Evolutionary conservation across 805 yeast genomes (phyloP).

Genomic region (Candida lessepsii): DNA sequence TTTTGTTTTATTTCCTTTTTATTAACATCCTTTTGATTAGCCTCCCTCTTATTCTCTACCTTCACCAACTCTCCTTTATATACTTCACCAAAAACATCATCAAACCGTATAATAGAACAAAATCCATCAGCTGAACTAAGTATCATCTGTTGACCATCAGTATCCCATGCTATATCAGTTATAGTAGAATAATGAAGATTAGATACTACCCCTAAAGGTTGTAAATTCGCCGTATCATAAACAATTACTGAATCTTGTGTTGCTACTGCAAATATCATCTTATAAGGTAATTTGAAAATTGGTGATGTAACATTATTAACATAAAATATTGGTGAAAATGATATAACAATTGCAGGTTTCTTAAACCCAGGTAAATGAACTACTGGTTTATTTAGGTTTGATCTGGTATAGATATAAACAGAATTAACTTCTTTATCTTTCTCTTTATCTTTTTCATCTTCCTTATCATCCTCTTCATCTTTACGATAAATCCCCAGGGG

Average conservation of each 20-base stretch:
- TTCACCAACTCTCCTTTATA: conserved; percentile 1
- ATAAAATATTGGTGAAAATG: conserved; percentile 72
- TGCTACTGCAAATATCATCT: conserved; percentile 88
- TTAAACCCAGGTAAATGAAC: conserved; percentile 76
- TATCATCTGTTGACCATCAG: conserved; percentile 67
- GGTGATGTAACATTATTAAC: conserved; percentile 20
- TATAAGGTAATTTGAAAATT: conserved; percentile 63
- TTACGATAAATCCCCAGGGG: conserved; percentile 63
- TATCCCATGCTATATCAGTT: conserved; percentile 85
- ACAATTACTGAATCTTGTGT: conserved; percentile 81
- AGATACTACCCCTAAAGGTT: conserved; percentile 71
- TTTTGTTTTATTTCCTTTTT: not conserved
- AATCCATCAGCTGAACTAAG: conserved; percentile 91
- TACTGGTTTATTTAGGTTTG: conserved; percentile 68
- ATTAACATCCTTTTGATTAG: not conserved
- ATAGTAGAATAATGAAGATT: conserved; percentile 86
- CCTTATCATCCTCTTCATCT: conserved; percentile 15
- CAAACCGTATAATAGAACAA: conserved; percentile 57
- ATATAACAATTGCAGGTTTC: conserved; percentile 80
- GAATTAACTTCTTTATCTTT: conserved; percentile 52
- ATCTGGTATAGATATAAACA: conserved; percentile 75
- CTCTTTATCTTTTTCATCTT: conserved; percentile 12
- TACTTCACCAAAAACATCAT: conserved; percentile 53
- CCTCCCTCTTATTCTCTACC: not conserved
- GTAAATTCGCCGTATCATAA: conserved; percentile 70